These are phyloP conservation scores for Aspergillus tubingensis DNA, from an alignment of 2,329 filamentous ascomycete species.

Conservation along the genomic window DNA sequence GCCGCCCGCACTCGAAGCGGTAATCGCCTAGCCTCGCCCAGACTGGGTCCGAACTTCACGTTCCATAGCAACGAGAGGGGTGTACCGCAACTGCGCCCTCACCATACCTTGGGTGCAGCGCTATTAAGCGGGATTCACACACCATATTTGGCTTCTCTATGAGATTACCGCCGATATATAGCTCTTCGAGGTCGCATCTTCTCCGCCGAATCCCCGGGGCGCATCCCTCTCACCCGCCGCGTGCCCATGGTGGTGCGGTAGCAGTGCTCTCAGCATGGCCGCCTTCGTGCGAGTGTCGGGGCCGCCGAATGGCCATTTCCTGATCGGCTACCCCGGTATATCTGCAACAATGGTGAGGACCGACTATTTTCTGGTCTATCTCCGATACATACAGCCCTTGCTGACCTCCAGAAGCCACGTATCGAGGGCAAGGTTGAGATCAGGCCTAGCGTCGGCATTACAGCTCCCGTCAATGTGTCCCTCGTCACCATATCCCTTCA, in stretches of 20 bases:
- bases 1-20: background rate
- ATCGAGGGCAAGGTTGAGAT: conserved; percentile 99
- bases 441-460: conserved; percentile 78
- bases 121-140: conserved; percentile 8
- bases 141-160: conserved; percentile 26
- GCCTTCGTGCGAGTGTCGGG: conserved; percentile 95
- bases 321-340: conserved; percentile 96
- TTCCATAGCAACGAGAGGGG: conserved; percentile 13
- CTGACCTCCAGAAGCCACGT: conserved; percentile 66
- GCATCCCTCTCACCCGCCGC: conserved; percentile 31
- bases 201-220: conserved; percentile 29
- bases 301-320: conserved; percentile 93
- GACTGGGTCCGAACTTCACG: background rate
- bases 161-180: conserved; percentile 25
- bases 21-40: conserved; percentile 1
- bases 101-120: conserved; percentile 18
- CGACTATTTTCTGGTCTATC: conserved; percentile 7
- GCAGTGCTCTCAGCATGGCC: conserved; percentile 56
- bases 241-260: conserved; percentile 45
- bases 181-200: conserved; percentile 27
- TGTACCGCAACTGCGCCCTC: conserved; percentile 18
- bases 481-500: conserved; percentile 93
- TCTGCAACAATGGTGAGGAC: conserved; percentile 87
- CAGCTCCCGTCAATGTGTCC: conserved; percentile 85
- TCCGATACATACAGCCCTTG: background rate